Base-by-base conservation (phyloP, 2,329 filamentous ascomycete genomes). In the Knufia fluminis region DNA sequence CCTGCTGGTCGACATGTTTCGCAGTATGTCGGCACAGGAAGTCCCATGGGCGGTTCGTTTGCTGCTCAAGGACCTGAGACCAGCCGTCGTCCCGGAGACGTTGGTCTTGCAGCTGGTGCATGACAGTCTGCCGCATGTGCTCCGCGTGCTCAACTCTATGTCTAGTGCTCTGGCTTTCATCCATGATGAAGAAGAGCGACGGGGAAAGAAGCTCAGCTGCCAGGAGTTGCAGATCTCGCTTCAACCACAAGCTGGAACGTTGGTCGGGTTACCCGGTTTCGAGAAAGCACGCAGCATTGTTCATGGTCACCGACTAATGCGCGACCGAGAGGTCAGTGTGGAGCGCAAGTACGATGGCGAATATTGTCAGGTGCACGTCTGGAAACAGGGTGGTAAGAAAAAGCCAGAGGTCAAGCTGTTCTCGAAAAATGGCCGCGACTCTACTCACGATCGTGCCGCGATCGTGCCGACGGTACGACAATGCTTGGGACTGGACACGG, bases 311-410 rank as follows among this genome's bases (percentile, higher is more conserved):
- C 3, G 71, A 73, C 0, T 70, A 76, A 14, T 76, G 68, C 12
- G 19, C 79, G 90, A 76, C 33, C 9, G 33, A 36, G 33, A 36
- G 16, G 33, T 36, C 33, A 86, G 83, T 51, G 75, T 88, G 20
- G 87, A 94, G 64, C 74, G 82, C 46, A 94, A 94, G 62, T 79
- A 92, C 53, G 88, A 94, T 59, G 88, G 86, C 10, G 88, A 94
- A 64, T 95, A 92, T 57, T 94, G 86, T 58, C 88, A 95, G 63
- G 80, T 95, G 24, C 89, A 95, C 59, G 71, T 95, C 32, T 80
- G 94, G 60, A 68, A 86, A 4, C 69, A 69, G 7, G 78, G 76
- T 43, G 68, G 68, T n/a, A 17, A 48, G 10, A 14, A 36, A 17
- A 62, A 74, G 1, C 26, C 26, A 28, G 76, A 73, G 41, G 79